Evolutionary conservation across 129 eudicot species (phyloP).

Genomic region (Saposhnikovia divaricata): DNA sequence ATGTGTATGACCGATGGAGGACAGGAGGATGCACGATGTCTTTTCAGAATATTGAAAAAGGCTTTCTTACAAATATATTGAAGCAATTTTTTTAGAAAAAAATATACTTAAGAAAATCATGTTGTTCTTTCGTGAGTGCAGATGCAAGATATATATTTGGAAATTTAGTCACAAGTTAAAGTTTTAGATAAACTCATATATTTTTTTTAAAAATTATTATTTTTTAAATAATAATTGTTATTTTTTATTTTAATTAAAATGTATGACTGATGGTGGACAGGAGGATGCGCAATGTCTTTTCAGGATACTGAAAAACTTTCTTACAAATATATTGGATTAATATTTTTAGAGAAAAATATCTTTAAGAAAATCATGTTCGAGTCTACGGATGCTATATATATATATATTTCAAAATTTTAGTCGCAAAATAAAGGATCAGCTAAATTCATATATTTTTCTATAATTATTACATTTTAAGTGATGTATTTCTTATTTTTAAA

Average conservation of each 20-base stretch:
- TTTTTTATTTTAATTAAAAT: neutral
- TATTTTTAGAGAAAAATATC: too few species aligned
- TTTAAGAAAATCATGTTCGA: neutral
- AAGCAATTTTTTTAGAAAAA: neutral
- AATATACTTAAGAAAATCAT: neutral
- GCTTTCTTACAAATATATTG: neutral
- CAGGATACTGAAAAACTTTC: neutral
- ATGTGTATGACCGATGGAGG: neutral
- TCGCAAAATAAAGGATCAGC: too few species aligned
- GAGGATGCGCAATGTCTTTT: neutral
- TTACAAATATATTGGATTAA: neutral
- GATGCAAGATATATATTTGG: neutral
- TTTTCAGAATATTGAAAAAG: neutral
- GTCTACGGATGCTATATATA: neutral
- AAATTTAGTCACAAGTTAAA: too few species aligned
- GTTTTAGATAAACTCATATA: too few species aligned
- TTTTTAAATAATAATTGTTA: too few species aligned
- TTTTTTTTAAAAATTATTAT: too few species aligned
- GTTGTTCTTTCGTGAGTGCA: neutral
- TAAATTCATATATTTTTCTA: too few species aligned
- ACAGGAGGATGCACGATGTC: neutral
- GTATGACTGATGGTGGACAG: neutral
- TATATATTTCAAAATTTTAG: too few species aligned
- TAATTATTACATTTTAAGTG: too few species aligned
- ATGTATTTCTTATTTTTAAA: too few species aligned